Evolutionary conservation across 495 filamentous ascomycete species (phyloP).

Genomic region (Clohesyomyces aquaticus): DNA sequence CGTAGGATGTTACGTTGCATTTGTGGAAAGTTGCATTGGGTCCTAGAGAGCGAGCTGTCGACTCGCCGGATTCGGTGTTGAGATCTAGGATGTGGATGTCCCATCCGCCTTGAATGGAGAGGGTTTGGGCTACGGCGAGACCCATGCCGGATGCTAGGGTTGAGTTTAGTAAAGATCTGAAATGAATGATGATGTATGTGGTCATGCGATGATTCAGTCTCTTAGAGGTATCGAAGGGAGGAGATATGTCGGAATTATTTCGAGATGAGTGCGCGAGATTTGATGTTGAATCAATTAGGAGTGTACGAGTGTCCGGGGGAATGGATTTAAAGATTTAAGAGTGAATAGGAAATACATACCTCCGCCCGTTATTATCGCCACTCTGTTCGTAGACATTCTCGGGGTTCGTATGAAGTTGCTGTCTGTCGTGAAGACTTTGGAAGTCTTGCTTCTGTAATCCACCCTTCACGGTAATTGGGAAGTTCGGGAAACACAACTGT

Average conservation of each 20-base stretch:
- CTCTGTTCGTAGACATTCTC: slow-evolving; percentile 15
- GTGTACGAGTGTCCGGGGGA: background rate
- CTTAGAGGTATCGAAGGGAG: background rate
- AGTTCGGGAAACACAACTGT: too few species aligned
- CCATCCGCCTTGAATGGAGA: slow-evolving; percentile 36
- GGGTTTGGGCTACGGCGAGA: slow-evolving; percentile 40
- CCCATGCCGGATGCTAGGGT: slow-evolving; percentile 44
- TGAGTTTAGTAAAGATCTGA: background rate
- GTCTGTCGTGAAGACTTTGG: too few species aligned
- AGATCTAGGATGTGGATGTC: slow-evolving; percentile 43
- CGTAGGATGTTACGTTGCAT: slow-evolving; percentile 39
- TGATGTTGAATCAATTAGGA: background rate
- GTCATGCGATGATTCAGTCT: background rate
- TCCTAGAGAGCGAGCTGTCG: slow-evolving; percentile 27
- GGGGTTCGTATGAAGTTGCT: background rate
- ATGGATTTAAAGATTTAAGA: background rate
- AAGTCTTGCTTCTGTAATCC: background rate
- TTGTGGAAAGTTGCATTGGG: slow-evolving; percentile 35
- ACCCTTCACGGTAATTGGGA: too few species aligned
- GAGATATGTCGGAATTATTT: too few species aligned
- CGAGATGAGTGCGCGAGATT: too few species aligned
- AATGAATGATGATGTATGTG: background rate
- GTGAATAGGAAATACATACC: slow-evolving; percentile 2
- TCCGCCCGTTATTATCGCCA: slow-evolving; percentile 42
- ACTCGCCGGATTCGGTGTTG: slow-evolving; percentile 25